Evolutionary conservation across 2,329 filamentous ascomycete genomes (phyloP).

Genomic region (Akanthomyces dipterigenus): DNA sequence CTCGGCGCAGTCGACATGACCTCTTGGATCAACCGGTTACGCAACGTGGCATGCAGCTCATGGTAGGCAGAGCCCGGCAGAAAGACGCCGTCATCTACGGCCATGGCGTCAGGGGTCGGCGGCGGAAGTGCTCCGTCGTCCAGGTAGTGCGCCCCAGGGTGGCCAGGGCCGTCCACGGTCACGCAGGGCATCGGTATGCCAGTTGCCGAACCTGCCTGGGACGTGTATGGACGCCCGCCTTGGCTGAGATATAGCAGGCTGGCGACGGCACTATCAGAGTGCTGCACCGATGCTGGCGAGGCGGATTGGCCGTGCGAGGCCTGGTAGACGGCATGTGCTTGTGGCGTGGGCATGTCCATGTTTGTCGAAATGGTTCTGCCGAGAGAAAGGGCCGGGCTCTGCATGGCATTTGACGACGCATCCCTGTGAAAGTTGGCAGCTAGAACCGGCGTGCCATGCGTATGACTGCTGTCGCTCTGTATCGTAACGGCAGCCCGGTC

Average conservation of each 20-base stretch:
- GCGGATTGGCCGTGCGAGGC: not conserved
- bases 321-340: constrained; percentile 13
- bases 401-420: not conserved
- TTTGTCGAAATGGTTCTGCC: not conserved
- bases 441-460: not conserved
- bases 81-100: constrained; percentile 36
- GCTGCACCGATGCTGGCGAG: constrained; percentile 15
- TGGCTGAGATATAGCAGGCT: constrained; percentile 30
- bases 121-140: constrained; percentile 13
- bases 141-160: constrained; percentile 16
- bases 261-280: constrained; percentile 29
- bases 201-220: not conserved
- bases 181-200: not conserved
- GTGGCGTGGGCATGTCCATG: constrained; percentile 16
- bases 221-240: constrained; percentile 19
- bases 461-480: not conserved
- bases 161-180: constrained; percentile 13
- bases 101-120: constrained; percentile 26
- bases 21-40: constrained; percentile 38
- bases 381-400: not conserved
- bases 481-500: not conserved
- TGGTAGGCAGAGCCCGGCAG: constrained; percentile 40
- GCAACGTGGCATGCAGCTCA: constrained; percentile 37
- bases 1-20: constrained; percentile 34
- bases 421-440: not conserved